These are phyloP conservation scores for Leccinum variicolor DNA, from an alignment of 768 basidiomycete genomes.

Conservation along the genomic window DNA sequence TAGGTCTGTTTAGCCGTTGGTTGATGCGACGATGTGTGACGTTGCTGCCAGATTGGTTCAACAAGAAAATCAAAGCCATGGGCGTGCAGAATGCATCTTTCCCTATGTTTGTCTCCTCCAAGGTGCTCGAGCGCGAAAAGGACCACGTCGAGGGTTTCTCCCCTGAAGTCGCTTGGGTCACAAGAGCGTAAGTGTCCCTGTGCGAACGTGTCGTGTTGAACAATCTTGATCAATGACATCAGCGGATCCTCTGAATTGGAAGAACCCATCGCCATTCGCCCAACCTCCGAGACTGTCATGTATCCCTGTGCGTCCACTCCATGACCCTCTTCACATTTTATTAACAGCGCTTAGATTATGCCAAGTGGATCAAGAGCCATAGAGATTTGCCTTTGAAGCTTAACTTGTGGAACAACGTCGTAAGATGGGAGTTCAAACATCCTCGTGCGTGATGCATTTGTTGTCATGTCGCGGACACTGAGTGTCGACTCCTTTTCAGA, in stretches of 20 bases:
- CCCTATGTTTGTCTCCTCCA: constrained; percentile 96
- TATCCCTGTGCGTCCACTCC: constrained; percentile 78
- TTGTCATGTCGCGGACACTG: background rate
- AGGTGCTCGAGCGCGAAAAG: constrained; percentile 94
- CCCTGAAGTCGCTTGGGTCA: constrained; percentile 99
- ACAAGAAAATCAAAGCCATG: constrained; percentile 85
- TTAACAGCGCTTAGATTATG: constrained; percentile 63
- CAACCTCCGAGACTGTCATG: constrained; percentile 99
- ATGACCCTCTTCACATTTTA: background rate
- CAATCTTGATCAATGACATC: constrained; percentile 4
- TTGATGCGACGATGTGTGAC: background rate
- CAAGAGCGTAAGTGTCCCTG: constrained; percentile 68
- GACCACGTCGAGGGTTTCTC: constrained; percentile 99
- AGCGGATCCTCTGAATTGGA: constrained; percentile 92
- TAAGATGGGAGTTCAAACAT: constrained; percentile 99
- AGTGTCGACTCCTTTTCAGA: constrained; percentile 46
- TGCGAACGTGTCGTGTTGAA: background rate
- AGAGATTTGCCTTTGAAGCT: constrained; percentile 96
- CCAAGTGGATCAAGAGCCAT: constrained; percentile 98
- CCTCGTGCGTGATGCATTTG: constrained; percentile 60
- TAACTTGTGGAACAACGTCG: constrained; percentile 99
- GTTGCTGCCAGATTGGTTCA: constrained; percentile 78
- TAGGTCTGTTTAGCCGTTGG: constrained; percentile 29
- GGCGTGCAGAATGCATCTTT: constrained; percentile 98
- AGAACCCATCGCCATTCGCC: constrained; percentile 96